These are phyloP conservation scores for Durusdinium trenchii DNA, from an alignment of 73 alveolate genomes.

Conservation along the genomic window DNA sequence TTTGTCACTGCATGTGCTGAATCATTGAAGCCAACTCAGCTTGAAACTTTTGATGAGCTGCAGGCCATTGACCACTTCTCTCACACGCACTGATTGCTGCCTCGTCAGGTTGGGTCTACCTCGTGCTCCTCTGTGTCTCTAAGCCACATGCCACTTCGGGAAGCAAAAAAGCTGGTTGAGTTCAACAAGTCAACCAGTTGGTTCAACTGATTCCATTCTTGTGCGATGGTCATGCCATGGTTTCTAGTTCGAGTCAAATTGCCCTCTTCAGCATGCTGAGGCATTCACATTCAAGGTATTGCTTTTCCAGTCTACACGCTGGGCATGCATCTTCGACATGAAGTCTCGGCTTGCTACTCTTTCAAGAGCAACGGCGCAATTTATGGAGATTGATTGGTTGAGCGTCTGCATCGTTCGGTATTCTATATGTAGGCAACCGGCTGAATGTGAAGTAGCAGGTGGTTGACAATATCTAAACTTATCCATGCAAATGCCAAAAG, in stretches of 20 bases:
- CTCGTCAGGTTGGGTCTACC: not conserved
- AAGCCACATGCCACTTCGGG: no score
- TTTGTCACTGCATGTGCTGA: no score
- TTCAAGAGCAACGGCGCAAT: not conserved
- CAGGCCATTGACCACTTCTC: slow-evolving; percentile 82
- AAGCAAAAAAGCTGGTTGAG: not conserved
- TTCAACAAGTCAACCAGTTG: no score
- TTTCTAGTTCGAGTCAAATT: no score
- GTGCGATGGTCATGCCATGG: no score
- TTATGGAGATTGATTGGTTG: no score
- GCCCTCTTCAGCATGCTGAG: not conserved
- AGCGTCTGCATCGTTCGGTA: no score
- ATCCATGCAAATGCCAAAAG: not conserved
- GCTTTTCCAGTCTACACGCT: slow-evolving; percentile 45
- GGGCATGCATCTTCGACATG: slow-evolving; percentile 27
- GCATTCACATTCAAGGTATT: not conserved
- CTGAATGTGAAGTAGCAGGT: no score
- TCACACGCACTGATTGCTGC: slow-evolving; percentile 87
- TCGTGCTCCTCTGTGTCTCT: no score
- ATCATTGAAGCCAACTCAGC: not conserved
- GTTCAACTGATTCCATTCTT: no score
- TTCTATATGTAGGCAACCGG: not conserved
- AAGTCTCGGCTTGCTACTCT: not conserved
- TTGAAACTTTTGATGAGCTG: slow-evolving; percentile 42
- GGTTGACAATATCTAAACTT: no score